Base-by-base conservation (phyloP, 2,329 filamentous ascomycete genomes). In the Rhinocladiella mackenziei region DNA sequence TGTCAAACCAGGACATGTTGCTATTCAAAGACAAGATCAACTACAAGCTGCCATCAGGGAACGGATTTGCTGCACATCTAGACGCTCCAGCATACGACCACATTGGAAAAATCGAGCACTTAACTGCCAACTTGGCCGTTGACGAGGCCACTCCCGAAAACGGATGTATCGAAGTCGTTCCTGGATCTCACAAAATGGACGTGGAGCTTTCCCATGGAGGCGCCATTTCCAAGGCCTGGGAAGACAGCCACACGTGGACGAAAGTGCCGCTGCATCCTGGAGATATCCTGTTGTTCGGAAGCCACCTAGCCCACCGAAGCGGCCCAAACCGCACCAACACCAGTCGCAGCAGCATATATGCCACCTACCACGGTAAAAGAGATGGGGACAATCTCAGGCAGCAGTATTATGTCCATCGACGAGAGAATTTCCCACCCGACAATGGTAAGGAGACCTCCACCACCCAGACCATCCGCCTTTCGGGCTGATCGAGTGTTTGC, bases 1-100 rank as follows among this genome's bases (percentile, higher is more conserved):
- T n/a, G n/a, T n/a, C n/a, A n/a, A n/a, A n/a, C n/a, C 8, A 62
- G 53, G 58, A 63, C 13, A 63, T 63, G 60, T 37, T 62, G 8
- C 55, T 64, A 10, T 64, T 64, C 55, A 64, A 64, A 48, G 61
- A 64, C 39, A 64, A 64, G 40, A 63, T 65, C 51, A 65, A 65
- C 43, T 65, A 64, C 48, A 65, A 65, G 33, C 55, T 60, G 37
- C 54, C 62, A 8, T 41, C 46, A 22, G 60, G 62, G 6, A 63
- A 65, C 19, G 63, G 63, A 2, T 65, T 65, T 49, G 51, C 58
- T 10, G 59, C 62, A 11, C 63, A 65, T 26, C 51, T 65, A 5
- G 63, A 65, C 39, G 57, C 60, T 33, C 62, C 58, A 5, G 63
- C 62, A n/a, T 65, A 65, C 39, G 58, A 61, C 31, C 58, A 64